Base-by-base conservation (phyloP, 1,284 basidiomycete genomes). In the Irpex sp. region DNA sequence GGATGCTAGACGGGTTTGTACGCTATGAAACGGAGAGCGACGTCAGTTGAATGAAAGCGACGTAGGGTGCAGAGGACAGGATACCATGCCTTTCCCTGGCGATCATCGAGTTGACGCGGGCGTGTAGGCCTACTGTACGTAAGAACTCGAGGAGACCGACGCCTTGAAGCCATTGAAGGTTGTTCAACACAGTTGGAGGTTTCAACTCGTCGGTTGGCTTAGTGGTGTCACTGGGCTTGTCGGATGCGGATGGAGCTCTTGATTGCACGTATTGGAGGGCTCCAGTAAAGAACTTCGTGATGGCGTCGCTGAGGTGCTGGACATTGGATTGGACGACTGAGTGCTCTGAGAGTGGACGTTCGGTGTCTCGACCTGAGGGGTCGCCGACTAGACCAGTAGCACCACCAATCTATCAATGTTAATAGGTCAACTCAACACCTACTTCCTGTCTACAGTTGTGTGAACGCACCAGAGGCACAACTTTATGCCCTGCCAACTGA, bases 331-430 rank as follows among this genome's bases (percentile, higher is more conserved):
- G 78, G 1, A 96, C 83, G 48, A 83, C 80, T 2, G 80, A 75
- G 8, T 74, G 71, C 48, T 85, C 80, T 5, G 94, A 84, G 1
- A 87, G 80, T 59, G 87, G 84, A 16, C 97, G 86, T 73, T 98
- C 97, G 0, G 87, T 87, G 2, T 83, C 82, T 35, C 96, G 83
- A 1, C 97, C 97, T 0, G 94, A 95, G 2, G 97, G 97, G 72
- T 99, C 97, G 6, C 97, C 97, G 37, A 99, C 91, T n/a, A 90
- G 84, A 2, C 95, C 97, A 0, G 97, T 98, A 1, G 94, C 96
- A 0, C 96, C 96, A 39, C 96, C 96, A 72, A 98, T 91, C 95
- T 98, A 69, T 10, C 1, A 1, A 49, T 5, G 28, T 28, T 1
- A 5, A 28, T 5, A 28, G 5, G 28, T 3, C 28, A 28, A 28